Evolutionary conservation across 2,329 filamentous ascomycete genomes (phyloP), one percentile per base, ranked within the genome.

Genomic region (Cladophialophora chaetospira): DNA sequence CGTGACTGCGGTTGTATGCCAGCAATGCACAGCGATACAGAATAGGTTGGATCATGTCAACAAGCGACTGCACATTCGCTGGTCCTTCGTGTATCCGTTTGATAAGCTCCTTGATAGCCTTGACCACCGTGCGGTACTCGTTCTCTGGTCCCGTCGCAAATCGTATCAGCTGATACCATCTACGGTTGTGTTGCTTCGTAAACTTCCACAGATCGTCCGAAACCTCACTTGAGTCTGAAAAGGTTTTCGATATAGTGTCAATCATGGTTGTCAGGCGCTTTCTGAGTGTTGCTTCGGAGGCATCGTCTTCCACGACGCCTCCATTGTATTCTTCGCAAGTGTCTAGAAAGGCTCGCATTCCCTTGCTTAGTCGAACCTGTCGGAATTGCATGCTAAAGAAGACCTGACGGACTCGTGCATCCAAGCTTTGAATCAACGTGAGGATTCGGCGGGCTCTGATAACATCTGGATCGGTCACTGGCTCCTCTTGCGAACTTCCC

Each of bases 1-100:
- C 86, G 70, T 99, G 92, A 70, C 93, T 97, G 68, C 89, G 87
- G 75, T 97, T 99, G 76, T 95, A 97, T 63, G 96, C 83, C 62
- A 99, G 81, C 56, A 90, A 86, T 29, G 90, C 88, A 53, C 87
- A 87, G 40, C 91, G 86, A 70, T 96, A 96, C 3, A 97, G 77
- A 13, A 99, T 79, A 4, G 91, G 88, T 4, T 87, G 83, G 23
- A 99, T 71, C 0, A 91, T 95, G 31, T 96, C 90, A 3, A 95
- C 75, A 44, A 94, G 79, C 10, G 60, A 52, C 15, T 57, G 57
- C 17, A 55, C 48, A 25, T 78, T 77, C n/a, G 73, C 67, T n/a
- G 77, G 71, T 19, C 83, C 83, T 52, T 83, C 81, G 65, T 92
- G 88, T 31, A 95, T 81, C 56, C 91, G 86, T 73, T 91, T 94